These are phyloP conservation scores for Parasarocladium wereldwijsianum DNA, from an alignment of 2,329 filamentous ascomycete species.

Conservation along the genomic window DNA sequence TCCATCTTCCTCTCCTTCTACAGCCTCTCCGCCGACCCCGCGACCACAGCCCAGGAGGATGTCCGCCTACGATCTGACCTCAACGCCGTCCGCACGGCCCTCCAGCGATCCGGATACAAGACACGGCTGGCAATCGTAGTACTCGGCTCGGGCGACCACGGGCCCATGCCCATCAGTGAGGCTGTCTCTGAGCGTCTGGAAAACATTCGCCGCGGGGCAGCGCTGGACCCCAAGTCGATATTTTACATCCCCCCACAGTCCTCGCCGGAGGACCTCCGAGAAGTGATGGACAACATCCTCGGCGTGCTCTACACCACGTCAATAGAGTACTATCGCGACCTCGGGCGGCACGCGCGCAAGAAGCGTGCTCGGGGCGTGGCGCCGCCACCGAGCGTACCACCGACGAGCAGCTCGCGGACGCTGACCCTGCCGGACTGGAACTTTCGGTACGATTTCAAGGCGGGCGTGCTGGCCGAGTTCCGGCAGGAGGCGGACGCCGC, in stretches of 20 bases:
- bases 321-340: conserved; percentile 83
- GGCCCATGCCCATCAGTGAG: conserved; percentile 6
- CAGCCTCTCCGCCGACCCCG: conserved; percentile 55
- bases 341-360: conserved; percentile 81
- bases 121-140: conserved; percentile 59
- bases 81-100: conserved; percentile 54
- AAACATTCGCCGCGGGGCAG: conserved; percentile 64
- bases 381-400: conserved; percentile 69
- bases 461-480: conserved; percentile 82
- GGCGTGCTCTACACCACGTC: conserved; percentile 57
- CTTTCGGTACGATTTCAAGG: conserved; percentile 87
- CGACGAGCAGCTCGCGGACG: conserved; percentile 69
- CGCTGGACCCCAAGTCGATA: conserved; percentile 68
- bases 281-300: conserved; percentile 61
- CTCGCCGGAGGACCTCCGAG: conserved; percentile 54
- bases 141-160: conserved; percentile 15
- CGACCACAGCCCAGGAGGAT: conserved; percentile 65
- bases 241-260: conserved; percentile 71
- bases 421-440: conserved; percentile 83
- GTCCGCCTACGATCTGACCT: conserved; percentile 83
- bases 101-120: conserved; percentile 59
- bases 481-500: conserved; percentile 85
- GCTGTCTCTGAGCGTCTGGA: conserved; percentile 55
- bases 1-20: conserved; percentile 74
- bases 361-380: conserved; percentile 70